Percentiles rank a stretch among this genome's conserved stretches.
phyloP scores from a whole-genome alignment of 208 protist genomes.

The Wallacemonas sp. region DNA sequence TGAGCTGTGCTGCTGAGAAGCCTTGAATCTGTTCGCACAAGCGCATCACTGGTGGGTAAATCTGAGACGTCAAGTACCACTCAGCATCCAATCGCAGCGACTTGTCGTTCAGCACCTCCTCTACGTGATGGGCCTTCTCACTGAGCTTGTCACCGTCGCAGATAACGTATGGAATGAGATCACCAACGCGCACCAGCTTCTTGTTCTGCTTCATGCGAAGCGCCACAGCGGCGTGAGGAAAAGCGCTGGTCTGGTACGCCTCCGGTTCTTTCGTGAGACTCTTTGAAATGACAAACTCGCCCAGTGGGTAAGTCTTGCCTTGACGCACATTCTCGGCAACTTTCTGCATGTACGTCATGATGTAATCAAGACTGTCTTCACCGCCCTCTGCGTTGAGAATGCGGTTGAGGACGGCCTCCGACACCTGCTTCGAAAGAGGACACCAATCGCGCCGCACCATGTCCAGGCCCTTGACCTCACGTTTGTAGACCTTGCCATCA shows the following conservation, averaged over 20 bases:
- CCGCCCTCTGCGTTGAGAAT: conserved; percentile 89
- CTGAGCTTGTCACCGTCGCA: conserved; percentile 69
- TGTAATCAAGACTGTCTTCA: conserved; percentile 89
- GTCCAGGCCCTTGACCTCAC: conserved; percentile 98
- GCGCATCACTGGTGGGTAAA: conserved; percentile 95
- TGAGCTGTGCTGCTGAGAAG: conserved; percentile 76
- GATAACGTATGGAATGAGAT: conserved; percentile 98
- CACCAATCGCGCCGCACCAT: conserved; percentile 99
- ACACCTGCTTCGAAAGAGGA: conserved; percentile 94
- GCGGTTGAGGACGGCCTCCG: conserved; percentile 91
- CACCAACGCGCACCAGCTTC: conserved; percentile 90
- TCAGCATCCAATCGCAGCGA: conserved; percentile 86
- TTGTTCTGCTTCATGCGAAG: conserved; percentile 93
- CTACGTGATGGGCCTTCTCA: conserved; percentile 84
- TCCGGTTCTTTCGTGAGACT: conserved; percentile 96
- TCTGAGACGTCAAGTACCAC: conserved; percentile 94
- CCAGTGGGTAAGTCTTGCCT: conserved; percentile 65
- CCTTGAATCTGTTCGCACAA: conserved; percentile 94
- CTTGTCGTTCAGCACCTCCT: conserved; percentile 76
- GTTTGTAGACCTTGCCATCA: conserved; percentile 68
- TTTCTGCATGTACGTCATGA: conserved; percentile 92
- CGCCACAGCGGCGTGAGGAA: conserved; percentile 95
- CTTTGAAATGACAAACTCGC: conserved; percentile 98
- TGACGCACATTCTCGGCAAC: conserved; percentile 76
- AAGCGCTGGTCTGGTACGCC: conserved; percentile 93